These are phyloP conservation scores for Mayamaea pseudoterrestris DNA, from an alignment of 108 stramenopile genomes.

Conservation along the genomic window DNA sequence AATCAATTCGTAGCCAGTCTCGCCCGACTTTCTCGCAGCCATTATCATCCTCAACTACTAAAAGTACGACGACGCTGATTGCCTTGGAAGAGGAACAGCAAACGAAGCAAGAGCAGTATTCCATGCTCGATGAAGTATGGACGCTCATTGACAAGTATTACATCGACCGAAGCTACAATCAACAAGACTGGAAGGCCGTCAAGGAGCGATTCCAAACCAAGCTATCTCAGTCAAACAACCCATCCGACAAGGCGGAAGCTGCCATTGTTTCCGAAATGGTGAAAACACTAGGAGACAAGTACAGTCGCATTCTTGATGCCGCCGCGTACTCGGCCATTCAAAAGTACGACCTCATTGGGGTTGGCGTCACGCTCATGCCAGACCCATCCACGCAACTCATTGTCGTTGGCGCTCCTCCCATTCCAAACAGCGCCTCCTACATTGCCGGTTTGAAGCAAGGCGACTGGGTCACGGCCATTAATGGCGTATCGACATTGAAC, in stretches of 20 bases:
- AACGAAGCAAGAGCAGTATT: slow-evolving; percentile 1
- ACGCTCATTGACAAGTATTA: slow-evolving; percentile 61
- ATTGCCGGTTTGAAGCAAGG: slow-evolving; percentile 54
- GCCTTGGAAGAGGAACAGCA: not conserved
- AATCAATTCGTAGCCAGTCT: too few relatives aligned
- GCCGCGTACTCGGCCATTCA: slow-evolving; percentile 58
- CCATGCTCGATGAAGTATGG: slow-evolving; percentile 69
- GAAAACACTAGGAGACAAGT: slow-evolving; percentile 60
- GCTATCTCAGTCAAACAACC: slow-evolving; percentile 5
- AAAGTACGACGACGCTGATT: not conserved
- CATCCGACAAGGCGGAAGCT: too few relatives aligned
- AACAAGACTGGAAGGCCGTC: slow-evolving; percentile 33
- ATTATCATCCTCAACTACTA: not conserved
- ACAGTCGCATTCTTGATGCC: slow-evolving; percentile 53
- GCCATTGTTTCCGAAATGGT: slow-evolving; percentile 49
- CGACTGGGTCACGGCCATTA: slow-evolving; percentile 64
- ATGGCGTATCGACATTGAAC: slow-evolving; percentile 56
- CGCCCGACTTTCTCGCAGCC: too few relatives aligned
- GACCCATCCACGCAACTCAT: slow-evolving; percentile 42
- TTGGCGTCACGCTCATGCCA: slow-evolving; percentile 76
- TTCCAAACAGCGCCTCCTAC: slow-evolving; percentile 49
- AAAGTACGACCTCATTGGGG: slow-evolving; percentile 80
- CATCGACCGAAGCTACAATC: slow-evolving; percentile 56
- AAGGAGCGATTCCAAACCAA: not conserved
- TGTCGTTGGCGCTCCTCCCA: slow-evolving; percentile 71